Percentiles rank a stretch among this genome's conserved stretches.
Evolutionary conservation across 345 rosid species (phyloP).

Genomic region (Ceriops zippeliana): DNA sequence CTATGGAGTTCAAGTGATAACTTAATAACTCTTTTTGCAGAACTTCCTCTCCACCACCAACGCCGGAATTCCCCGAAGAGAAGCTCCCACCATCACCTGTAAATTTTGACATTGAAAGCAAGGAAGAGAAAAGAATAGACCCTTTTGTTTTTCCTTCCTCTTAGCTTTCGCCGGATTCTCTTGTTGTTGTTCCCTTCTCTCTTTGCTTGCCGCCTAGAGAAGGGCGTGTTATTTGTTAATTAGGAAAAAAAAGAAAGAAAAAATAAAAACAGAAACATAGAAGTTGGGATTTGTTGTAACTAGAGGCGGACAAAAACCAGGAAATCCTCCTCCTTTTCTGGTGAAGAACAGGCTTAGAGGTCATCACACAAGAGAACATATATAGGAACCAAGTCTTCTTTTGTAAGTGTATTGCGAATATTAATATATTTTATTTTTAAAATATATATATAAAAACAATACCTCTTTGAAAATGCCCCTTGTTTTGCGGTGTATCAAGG

Average conservation of each 20-base stretch:
- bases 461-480: conserved; percentile 16
- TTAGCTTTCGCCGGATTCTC: conserved; percentile 15
- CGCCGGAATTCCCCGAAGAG: conserved; percentile 27
- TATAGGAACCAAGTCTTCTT: conserved; percentile 17
- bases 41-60: conserved; percentile 23
- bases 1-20: conserved; percentile 23
- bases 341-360: conserved; percentile 11
- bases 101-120: conserved; percentile 37
- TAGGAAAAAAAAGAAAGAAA: background rate
- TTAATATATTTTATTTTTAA: background rate
- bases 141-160: conserved; percentile 22
- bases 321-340: conserved; percentile 37
- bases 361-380: conserved; percentile 4
- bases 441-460: no score
- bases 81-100: conserved; percentile 33
- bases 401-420: conserved; percentile 18
- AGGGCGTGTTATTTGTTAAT: background rate
- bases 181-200: conserved; percentile 14
- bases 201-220: background rate
- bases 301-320: conserved; percentile 38
- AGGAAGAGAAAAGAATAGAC: background rate
- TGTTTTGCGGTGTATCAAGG: conserved; percentile 8
- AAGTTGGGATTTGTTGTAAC: conserved; percentile 20
- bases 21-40: conserved; percentile 3
- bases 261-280: conserved; percentile 2